Percentiles rank a stretch among this genome's conserved stretches.
These are phyloP conservation scores for Solanum hybrid DNA, from an alignment of 305 asterid species.

Conservation along the genomic window DNA sequence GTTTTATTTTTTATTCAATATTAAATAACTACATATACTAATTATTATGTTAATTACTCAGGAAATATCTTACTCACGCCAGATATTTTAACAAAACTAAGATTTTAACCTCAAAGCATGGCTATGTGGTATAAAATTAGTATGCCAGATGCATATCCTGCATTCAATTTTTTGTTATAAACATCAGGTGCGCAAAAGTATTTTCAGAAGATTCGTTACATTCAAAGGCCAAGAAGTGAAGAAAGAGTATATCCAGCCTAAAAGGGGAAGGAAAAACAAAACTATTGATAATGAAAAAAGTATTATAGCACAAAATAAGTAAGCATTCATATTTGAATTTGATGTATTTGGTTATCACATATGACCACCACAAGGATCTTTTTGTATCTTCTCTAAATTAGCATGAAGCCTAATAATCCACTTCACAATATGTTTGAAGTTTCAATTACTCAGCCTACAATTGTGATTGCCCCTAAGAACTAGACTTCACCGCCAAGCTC, in stretches of 20 bases:
- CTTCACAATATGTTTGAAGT: background rate
- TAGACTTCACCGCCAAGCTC: background rate
- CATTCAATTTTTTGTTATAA: background rate
- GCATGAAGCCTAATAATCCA: background rate
- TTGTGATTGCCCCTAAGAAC: background rate
- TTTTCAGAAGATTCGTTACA: background rate
- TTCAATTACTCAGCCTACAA: background rate
- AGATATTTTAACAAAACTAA: no score
- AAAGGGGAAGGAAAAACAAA: background rate
- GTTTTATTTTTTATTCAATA: no score
- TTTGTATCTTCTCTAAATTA: background rate
- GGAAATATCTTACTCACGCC: no score
- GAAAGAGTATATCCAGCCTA: background rate
- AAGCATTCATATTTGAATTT: background rate
- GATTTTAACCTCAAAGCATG: background rate
- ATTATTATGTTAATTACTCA: no score
- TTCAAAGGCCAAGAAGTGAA: background rate
- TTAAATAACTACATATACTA: no score
- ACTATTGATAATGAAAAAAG: background rate
- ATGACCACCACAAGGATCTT: background rate
- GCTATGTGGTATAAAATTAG: background rate
- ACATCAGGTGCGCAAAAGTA: background rate
- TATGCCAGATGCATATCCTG: background rate
- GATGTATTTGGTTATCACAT: background rate
- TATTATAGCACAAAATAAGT: background rate